Base-by-base conservation (phyloP, 2,329 filamentous ascomycete species). In the Penicillium sp. region DNA sequence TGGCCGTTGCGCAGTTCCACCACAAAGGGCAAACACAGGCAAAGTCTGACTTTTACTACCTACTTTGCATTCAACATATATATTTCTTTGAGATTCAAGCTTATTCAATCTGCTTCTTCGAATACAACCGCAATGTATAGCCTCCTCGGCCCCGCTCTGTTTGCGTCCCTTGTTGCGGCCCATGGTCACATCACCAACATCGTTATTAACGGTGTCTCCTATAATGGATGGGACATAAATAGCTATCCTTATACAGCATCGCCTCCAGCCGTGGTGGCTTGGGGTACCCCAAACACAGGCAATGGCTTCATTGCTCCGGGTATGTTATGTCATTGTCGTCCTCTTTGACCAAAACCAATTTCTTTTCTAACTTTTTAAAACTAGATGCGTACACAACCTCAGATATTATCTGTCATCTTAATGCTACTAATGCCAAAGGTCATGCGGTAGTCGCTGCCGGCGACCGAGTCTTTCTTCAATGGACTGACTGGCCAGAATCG, bases 401-500 rank as follows among this genome's bases (percentile, higher is more conserved):
- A 19, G 79, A 86, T 67, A 85, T 87, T 61, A 83, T 85, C 73
- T 87, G 85, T 76, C 86, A 89, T 76, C 76, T 77, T 63, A 73
- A 75, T 38, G 84, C 81, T 17, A 79, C 77, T 15, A 79, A 81
- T 23, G 82, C 81, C 10, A 64, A 71, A 19, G 76, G 78, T 44
- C 76, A 79, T 58, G 83, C 81, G 12, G 74, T 79, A 7, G 82
- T 88, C 21, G 75, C 79, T 6, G 87, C 86, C 10, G 88, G 87
- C 54, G 77, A 78, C 61, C 78, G 77, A 12, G 68, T 89, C 65
- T 76, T 81, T 41, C 71, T 89, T 42, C 78, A 83, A 63, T 89
- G 87, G 87, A 83, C 79, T 5, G 76, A 77, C n/a, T 89, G 87
- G 87, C 86, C 86, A 8, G 77, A 81, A 2, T 81, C 79, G 33